A percentile compares a stretch with the other conserved stretches of the same genome.
Evolutionary conservation across 163 green algal species (phyloP).

Genomic region (Coccomyxa subellipsoidea): DNA sequence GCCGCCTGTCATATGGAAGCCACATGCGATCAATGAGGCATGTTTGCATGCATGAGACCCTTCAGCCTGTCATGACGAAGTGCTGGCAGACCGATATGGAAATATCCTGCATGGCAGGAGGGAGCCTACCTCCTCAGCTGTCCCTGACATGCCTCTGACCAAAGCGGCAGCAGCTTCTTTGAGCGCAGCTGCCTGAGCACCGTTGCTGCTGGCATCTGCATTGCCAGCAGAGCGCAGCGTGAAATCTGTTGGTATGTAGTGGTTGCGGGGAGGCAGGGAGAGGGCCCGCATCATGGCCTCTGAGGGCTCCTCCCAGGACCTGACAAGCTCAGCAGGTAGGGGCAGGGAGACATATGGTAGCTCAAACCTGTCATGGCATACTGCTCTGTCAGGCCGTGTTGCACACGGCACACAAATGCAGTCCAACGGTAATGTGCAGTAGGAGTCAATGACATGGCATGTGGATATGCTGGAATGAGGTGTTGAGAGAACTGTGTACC

Average conservation of each 20-base stretch:
- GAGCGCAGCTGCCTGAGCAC: neutral
- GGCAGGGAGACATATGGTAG: conserved; percentile 44
- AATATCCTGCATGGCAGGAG: neutral
- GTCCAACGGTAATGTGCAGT: no score
- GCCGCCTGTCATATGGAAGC: neutral
- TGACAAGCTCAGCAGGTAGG: conserved; percentile 39
- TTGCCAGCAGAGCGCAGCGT: conserved; percentile 20
- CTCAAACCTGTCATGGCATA: conserved; percentile 81
- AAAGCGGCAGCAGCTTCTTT: conserved; percentile 30
- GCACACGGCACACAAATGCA: neutral
- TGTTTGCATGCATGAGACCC: neutral
- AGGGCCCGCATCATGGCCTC: conserved; percentile 42
- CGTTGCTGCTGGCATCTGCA: neutral
- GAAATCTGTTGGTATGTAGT: conserved; percentile 82
- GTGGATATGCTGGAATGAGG: neutral
- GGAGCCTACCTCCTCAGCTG: neutral
- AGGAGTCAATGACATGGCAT: no score
- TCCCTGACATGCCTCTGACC: conserved; percentile 35
- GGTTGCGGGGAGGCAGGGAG: conserved; percentile 72
- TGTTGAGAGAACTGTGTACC: neutral
- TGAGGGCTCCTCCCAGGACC: conserved; percentile 28
- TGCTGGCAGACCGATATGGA: neutral
- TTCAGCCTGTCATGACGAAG: neutral
- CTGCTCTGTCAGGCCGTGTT: neutral
- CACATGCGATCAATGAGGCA: neutral